Evolutionary conservation across 805 yeast species (phyloP), one percentile per base, ranked within the genome.

Genomic region (Hanseniaspora occidentalis): DNA sequence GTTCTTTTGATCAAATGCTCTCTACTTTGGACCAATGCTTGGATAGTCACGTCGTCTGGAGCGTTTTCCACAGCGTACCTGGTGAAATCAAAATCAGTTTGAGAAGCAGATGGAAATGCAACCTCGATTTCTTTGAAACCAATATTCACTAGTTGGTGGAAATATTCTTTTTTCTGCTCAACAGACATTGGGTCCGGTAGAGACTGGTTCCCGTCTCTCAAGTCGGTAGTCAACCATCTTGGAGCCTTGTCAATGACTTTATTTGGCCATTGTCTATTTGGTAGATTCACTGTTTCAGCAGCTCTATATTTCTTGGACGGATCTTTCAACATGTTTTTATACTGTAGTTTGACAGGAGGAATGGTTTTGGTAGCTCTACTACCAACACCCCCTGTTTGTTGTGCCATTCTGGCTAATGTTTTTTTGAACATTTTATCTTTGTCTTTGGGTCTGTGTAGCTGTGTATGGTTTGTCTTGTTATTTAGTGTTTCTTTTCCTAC

Each of bases 121-220:
- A 80, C 89, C 60, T 80, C 89, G 51, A 80, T 80, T 62, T 80
- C 89, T 55, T 80, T 80, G 64, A 80, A 79, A 2, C 89, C 89
- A 43, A 80, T 65, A 43, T 79, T 84, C 7, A 79, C 50, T 49
- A 80, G 65, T 59, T 80, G 80, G 51, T 77, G 77, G 67, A 79
- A 80, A 56, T 79, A 79, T 52, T 74, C 78, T 53, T 79, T 78
- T 62, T 80, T 80, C 58, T 80, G 83, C 39, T 69, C 76, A 13
- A 80, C 73, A 8, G 80, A 69, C 89, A 80, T 80, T 22, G 89
- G 89, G 61, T 80, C 89, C 21, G 89, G 89, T 43, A 80, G 66
- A 16, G 86, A 75, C 57, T 80, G 89, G 61, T 80, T 80, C 47
- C 89, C 89, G 54, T 80, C 89, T 65, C 89, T 71, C 47, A 80